phyloP scores from a whole-genome alignment of 2,329 filamentous ascomycete genomes.

The Didymella exigua region DNA sequence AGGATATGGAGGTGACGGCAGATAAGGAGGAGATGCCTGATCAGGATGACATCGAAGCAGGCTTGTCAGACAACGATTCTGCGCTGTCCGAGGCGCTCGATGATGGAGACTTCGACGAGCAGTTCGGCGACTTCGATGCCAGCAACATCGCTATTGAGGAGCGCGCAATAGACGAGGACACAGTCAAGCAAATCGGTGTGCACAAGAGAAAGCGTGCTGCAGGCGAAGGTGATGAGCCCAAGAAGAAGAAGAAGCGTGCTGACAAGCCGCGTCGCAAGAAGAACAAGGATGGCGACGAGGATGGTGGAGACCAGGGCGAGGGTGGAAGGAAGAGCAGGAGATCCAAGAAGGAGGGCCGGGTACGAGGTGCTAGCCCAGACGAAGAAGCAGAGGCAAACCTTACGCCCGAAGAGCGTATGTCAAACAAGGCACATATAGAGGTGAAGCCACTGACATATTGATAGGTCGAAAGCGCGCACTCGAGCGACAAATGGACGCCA shows the following conservation, averaged over 20 bases:
- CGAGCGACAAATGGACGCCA: constrained; percentile 84
- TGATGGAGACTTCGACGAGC: constrained; percentile 67
- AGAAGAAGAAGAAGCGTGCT: constrained; percentile 71
- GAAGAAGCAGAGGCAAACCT: constrained; percentile 78
- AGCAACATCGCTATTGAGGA: constrained; percentile 66
- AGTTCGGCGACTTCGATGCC: constrained; percentile 62
- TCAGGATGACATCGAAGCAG: constrained; percentile 48
- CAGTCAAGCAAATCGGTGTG: constrained; percentile 64
- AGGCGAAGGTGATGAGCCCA: constrained; percentile 63
- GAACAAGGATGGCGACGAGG: constrained; percentile 54
- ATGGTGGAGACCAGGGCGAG: constrained; percentile 56
- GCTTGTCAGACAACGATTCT: constrained; percentile 65
- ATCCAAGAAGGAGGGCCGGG: constrained; percentile 50
- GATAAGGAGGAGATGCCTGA: constrained; percentile 45
- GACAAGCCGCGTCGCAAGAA: constrained; percentile 60
- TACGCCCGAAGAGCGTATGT: constrained; percentile 79
- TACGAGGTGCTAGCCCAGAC: constrained; percentile 52
- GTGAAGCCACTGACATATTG: background rate
- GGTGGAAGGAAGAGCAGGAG: constrained; percentile 61
- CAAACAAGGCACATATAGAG: background rate
- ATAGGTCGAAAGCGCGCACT: constrained; percentile 76
- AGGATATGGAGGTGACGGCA: constrained; percentile 54
- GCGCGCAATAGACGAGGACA: constrained; percentile 66
- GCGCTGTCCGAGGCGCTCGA: constrained; percentile 66
- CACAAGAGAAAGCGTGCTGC: constrained; percentile 69